Evolutionary conservation across 768 basidiomycete species (phyloP).

Genomic region (Amanita inopinata): DNA sequence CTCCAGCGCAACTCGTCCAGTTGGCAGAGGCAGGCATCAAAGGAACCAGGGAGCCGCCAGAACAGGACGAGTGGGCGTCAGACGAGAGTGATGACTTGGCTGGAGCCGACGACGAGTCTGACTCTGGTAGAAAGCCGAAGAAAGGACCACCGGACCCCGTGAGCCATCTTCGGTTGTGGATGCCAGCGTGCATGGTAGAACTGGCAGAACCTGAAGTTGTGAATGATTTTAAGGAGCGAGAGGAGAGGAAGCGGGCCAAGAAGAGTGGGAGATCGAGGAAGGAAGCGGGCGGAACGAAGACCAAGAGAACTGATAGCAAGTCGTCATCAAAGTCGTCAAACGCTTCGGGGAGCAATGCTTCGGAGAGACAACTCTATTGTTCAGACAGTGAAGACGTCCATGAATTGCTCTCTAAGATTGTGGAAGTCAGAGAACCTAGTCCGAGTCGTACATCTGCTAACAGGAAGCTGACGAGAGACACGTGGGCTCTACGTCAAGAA

Average conservation of each 20-base stretch:
- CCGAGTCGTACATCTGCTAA: slow-evolving; percentile 1
- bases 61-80: slow-evolving; percentile 38
- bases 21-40: slow-evolving; percentile 58
- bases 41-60: slow-evolving; percentile 43
- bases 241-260: slow-evolving; percentile 39
- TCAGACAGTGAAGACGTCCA: neutral
- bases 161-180: slow-evolving; percentile 63
- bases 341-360: slow-evolving; percentile 6
- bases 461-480: neutral
- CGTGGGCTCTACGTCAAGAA: neutral
- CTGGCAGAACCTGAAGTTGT: slow-evolving; percentile 60
- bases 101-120: slow-evolving; percentile 25
- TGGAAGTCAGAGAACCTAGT: neutral
- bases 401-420: neutral
- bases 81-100: slow-evolving; percentile 38
- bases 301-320: slow-evolving; percentile 12
- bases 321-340: slow-evolving; percentile 8
- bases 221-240: slow-evolving; percentile 42
- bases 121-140: slow-evolving; percentile 18
- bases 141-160: slow-evolving; percentile 39
- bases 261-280: slow-evolving; percentile 34
- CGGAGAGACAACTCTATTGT: neutral
- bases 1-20: slow-evolving; percentile 54
- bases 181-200: slow-evolving; percentile 71
- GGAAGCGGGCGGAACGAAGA: slow-evolving; percentile 11